Base-by-base conservation (phyloP, 2,329 filamentous ascomycete genomes). In the Didymellaceae sp. region DNA sequence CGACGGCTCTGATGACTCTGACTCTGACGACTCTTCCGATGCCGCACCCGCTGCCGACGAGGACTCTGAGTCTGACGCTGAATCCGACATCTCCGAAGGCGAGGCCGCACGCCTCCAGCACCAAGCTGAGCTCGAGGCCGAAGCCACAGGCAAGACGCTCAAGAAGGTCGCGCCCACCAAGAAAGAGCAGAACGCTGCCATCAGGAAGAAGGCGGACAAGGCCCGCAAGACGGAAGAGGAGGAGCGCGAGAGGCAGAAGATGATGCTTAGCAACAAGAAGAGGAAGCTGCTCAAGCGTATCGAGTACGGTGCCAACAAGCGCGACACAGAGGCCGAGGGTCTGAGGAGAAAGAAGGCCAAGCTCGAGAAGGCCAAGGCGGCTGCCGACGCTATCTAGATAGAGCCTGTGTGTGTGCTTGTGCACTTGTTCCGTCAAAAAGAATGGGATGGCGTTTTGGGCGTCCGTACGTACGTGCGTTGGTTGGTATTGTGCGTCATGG, bases 241-340 rank as follows among this genome's bases (percentile, higher is more conserved):
- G 75, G 92, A 97, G 66, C 76, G 95, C 51, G 91, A 96, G 75
- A 83, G 93, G 57, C 88, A 90, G 73, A 97, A 96, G 85, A 94
- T 95, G 79, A 99, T 99, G 94, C 87, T 97, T 80, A 90, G 89
- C 75, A 90, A 95, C 75, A 94, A 95, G 84, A 99, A 97, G 86
- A 83, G 94, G 67, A 97, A 97, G 86, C 79, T 97, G 67, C 88
- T 93, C 62, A 94, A 97, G 80, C 94, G 97, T 80, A 99, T 99
- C 90, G 82, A 91, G 70, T 95, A 96, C 77, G 91, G 86, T 56
- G 96, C 97, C 76, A 92, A 88, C 77, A 92, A 94, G 82, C 90
- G 91, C 80, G 93, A 93, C 62, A 88, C 86, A 20, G 91, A 96
- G 78, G 90, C 93, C 38, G 88, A 93, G 79, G 89, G 87, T 77